These are phyloP conservation scores for Cercophora samala DNA, from an alignment of 495 filamentous ascomycete genomes.

Conservation along the genomic window DNA sequence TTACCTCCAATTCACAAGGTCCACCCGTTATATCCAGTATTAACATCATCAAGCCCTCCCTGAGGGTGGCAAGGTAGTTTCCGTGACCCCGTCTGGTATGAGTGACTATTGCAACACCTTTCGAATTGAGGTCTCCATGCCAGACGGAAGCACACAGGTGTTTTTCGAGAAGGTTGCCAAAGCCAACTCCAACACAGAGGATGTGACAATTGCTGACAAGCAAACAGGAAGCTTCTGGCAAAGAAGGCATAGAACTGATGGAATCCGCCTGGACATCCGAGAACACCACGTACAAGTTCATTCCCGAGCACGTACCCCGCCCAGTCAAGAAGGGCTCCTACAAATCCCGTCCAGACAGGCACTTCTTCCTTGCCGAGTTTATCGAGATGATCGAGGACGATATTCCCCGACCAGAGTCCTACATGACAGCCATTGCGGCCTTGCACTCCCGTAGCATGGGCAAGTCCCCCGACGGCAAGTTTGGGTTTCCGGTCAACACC, in stretches of 20 bases:
- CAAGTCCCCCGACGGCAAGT: slow-evolving; percentile 47
- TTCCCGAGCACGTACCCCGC: slow-evolving; percentile 27
- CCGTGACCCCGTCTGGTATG: slow-evolving; percentile 22
- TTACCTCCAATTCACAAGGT: background rate
- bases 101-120: slow-evolving; percentile 27
- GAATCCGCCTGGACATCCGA: slow-evolving; percentile 21
- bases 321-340: slow-evolving; percentile 24
- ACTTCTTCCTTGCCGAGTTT: slow-evolving; percentile 29
- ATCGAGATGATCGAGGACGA: slow-evolving; percentile 30
- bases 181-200: background rate
- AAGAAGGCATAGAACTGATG: slow-evolving; percentile 14
- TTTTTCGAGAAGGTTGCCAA: slow-evolving; percentile 23
- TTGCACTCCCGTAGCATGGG: slow-evolving; percentile 40
- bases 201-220: background rate
- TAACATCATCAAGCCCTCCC: slow-evolving; percentile 18
- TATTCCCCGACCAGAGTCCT: slow-evolving; percentile 19
- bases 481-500: slow-evolving; percentile 50
- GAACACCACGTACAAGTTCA: slow-evolving; percentile 22
- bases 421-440: slow-evolving; percentile 37
- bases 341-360: slow-evolving; percentile 18
- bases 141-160: slow-evolving; percentile 18
- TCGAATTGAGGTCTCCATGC: slow-evolving; percentile 24
- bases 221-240: slow-evolving; percentile 13
- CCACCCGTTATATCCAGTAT: background rate
- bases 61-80: slow-evolving; percentile 19